Conservation (phyloP, 2,329 filamentous ascomycete genomes). For the Aspergillus vadensis region DNA sequence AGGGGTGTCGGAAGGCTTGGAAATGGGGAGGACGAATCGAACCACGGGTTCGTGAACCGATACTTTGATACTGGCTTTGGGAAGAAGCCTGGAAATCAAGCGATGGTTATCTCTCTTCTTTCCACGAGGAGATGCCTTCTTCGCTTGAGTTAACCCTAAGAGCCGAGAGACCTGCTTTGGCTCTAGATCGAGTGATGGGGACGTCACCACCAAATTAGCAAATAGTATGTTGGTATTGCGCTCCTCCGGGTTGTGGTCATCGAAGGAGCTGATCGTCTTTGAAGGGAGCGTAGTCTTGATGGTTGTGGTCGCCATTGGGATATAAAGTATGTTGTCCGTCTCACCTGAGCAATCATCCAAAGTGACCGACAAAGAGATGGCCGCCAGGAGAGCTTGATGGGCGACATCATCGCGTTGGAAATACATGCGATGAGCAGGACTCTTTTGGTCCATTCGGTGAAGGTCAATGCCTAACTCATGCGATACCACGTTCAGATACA, state of each 20-base stretch:
- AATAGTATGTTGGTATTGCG: conserved; percentile 95
- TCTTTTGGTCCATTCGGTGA: conserved; percentile 86
- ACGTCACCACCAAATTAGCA: conserved; percentile 93
- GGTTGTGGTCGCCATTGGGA: conserved; percentile 96
- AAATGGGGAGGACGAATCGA: conserved; percentile 81
- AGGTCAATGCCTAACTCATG: conserved; percentile 95
- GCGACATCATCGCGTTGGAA: conserved; percentile 91
- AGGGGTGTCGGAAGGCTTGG: conserved; percentile 59
- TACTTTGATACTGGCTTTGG: conserved; percentile 91
- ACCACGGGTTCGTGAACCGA: conserved; percentile 96
- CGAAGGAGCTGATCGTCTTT: conserved; percentile 81
- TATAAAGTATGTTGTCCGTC: conserved; percentile 83
- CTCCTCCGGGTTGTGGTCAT: conserved; percentile 71
- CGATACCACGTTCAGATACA: conserved; percentile 85
- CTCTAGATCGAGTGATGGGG: conserved; percentile 89
- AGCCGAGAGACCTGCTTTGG: conserved; percentile 88
- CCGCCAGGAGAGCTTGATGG: conserved; percentile 89
- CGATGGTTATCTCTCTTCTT: conserved; percentile 57
- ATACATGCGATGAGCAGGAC: conserved; percentile 96
- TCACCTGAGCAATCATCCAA: conserved; percentile 86
- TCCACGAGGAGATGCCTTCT: conserved; percentile 43
- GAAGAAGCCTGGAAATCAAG: conserved; percentile 84
- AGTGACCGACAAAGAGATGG: conserved; percentile 87
- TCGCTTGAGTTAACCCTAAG: conserved; percentile 70
- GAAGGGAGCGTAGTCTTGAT: conserved; percentile 92